Base-by-base conservation (phyloP, 2,329 filamentous ascomycete species). In the Colletotrichum zoysiae region DNA sequence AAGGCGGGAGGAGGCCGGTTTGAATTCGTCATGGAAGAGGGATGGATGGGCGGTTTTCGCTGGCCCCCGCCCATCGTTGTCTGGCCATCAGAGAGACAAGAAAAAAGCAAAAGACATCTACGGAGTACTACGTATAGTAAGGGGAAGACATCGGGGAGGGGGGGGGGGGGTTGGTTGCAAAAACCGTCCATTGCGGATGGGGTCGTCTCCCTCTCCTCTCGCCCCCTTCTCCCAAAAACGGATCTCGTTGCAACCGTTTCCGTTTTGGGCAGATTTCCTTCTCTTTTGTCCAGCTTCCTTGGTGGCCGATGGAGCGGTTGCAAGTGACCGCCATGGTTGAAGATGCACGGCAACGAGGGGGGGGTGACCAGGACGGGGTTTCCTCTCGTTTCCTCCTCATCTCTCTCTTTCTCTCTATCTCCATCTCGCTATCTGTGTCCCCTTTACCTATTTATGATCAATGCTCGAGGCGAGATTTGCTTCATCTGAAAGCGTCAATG, bases 401-500 rank as follows among this genome's bases (percentile, higher is more conserved):
- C 30, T 46, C 42, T 44, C 42, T 16, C 6, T 50, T 8, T 5
- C 16, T 18, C 5, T 20, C 26, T 9, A 9, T 5, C 50, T 16
- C 6, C 16, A 8, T 3, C 50, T 26, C 16, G 20, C 42, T 8
- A 6, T 44, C 44, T 16, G 11, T 51, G 11, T 51, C 50, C 33
- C 50, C 50, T 53, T 30, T 53, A 33, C 26, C 23, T 8, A 30
- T 26, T 30, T 26, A 23, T 53, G 26, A 18, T 33, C 50, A 42
- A 7, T 9, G 16, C 5, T 18, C n/a, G 26, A 61, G 58, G 42
- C 58, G 60, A 63, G 60, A 63, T 63, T 63, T 63, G 60, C 50
- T 30, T 33, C 60, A 40, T 38, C 59, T 46, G 30, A 40, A 40
- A 62, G 9, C 7, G 46, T 62, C 59, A 40, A 20, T 40, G 46